phyloP scores from a whole-genome alignment of 2,329 filamentous ascomycete genomes.

The Aspergillus viridinutans region DNA sequence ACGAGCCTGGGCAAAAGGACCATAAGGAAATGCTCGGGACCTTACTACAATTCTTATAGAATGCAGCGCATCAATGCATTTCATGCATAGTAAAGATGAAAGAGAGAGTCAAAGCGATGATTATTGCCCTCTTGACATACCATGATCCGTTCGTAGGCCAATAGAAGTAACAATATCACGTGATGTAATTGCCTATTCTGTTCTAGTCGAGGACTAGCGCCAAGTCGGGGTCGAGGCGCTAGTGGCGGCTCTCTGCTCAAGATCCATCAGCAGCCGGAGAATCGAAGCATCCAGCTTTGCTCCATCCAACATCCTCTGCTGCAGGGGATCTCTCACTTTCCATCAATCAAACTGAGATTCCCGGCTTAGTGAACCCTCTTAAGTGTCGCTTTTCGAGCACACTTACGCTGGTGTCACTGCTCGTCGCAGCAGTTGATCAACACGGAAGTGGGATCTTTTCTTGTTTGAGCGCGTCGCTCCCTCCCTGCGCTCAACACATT shows the following conservation, averaged over 20 bases:
- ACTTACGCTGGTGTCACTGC: constrained; percentile 5
- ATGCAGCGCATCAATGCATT: neutral
- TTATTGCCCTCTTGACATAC: neutral
- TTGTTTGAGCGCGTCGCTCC: constrained; percentile 23
- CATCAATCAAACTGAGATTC: constrained; percentile 23
- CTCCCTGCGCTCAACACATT: constrained; percentile 18
- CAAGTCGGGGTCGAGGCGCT: constrained; percentile 20
- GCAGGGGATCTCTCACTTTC: constrained; percentile 21
- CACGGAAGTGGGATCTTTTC: constrained; percentile 16
- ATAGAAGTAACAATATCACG: constrained; percentile 13
- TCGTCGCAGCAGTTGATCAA: constrained; percentile 8
- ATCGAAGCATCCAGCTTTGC: constrained; percentile 17
- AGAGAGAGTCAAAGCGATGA: neutral
- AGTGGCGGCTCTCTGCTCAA: constrained; percentile 31
- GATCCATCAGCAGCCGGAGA: constrained; percentile 25
- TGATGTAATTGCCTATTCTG: constrained; percentile 7
- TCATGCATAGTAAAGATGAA: constrained; percentile 1
- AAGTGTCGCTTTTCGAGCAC: neutral
- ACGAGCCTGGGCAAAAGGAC: constrained; percentile 50
- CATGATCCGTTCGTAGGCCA: neutral
- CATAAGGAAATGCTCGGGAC: constrained; percentile 64
- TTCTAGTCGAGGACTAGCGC: constrained; percentile 15
- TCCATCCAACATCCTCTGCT: constrained; percentile 20
- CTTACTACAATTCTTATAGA: constrained; percentile 43
- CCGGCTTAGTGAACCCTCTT: constrained; percentile 14